Base-by-base conservation (phyloP, 306 rosid genomes). In the Astragalus membranaceus region DNA sequence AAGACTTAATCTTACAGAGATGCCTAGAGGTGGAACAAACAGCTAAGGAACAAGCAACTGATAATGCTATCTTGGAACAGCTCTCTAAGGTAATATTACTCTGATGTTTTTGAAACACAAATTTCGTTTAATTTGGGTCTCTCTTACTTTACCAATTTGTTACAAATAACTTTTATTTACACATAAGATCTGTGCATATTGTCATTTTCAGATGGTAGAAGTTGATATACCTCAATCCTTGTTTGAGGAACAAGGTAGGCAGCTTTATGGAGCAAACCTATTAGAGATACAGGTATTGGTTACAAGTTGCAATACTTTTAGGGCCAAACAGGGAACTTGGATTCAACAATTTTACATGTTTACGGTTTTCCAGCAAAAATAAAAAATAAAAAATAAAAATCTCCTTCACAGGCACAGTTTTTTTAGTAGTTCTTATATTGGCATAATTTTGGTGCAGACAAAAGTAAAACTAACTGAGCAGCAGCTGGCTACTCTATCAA, bases 221-320 rank as follows among this genome's bases (percentile, higher is more conserved):
- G 82, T 88, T 67, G 92, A 94, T 54, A 87, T 94, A 67, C 97
- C 98, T 50, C 87, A 64, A 81, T 90, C 96, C 55, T 75, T 94
- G 86, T 87, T 88, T 73, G 97, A 94, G 79, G 98, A 94, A 69
- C 96, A 90, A 85, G 98, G 98, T 48, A 87, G 95, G 83, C 89
- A 91, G 85, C 88, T 94, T 72, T 94, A 90, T 83, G 98, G 92
- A 81, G 89, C 92, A 70, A 88, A 42, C 79, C 89, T 94, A 74
- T 71, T 94, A 65, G 87, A 94, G 79, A 85, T 94, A 75, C 98
- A 94, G 96, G 98, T 90, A 69, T 53, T 66, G 17, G 17, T 55
- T 74, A 39, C 49, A 46, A 76, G 67, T 48, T 64, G 55, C 26
- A 35, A 67, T 49, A 15, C 35, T 37, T 63, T 41, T 6, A 43